Evolutionary conservation across 345 rosid species (phyloP).

Genomic region (Gynandropsis gynandra): DNA sequence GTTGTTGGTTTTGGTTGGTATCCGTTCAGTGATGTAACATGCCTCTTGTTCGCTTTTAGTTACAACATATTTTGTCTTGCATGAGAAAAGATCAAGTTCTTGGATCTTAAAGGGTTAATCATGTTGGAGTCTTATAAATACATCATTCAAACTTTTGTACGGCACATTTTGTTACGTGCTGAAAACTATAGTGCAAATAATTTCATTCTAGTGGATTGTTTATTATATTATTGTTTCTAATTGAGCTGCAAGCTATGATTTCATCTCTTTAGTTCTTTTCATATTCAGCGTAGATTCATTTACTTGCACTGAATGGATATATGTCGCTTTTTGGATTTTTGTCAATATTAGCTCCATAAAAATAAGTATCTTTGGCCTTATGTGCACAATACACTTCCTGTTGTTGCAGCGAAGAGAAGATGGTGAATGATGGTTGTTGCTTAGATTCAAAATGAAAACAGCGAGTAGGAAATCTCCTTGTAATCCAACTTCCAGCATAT

Average conservation of each 20-base stretch:
- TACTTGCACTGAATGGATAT: constrained; percentile 5
- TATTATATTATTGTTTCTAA: too few relatives aligned
- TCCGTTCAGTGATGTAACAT: not conserved
- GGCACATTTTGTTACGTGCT: too few relatives aligned
- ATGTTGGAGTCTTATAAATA: too few relatives aligned
- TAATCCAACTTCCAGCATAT: constrained; percentile 9
- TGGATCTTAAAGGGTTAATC: too few relatives aligned
- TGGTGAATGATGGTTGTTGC: constrained; percentile 27
- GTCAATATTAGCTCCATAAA: not conserved
- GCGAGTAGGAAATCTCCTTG: not conserved
- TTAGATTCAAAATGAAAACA: constrained; percentile 17
- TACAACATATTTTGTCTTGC: too few relatives aligned
- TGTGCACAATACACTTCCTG: constrained; percentile 5
- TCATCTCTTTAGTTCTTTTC: too few relatives aligned
- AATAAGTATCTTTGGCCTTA: constrained; percentile 10
- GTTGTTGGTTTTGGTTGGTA: constrained; percentile 4
- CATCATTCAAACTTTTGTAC: too few relatives aligned
- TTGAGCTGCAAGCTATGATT: too few relatives aligned
- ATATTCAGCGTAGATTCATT: not conserved
- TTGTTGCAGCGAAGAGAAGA: constrained; percentile 26
- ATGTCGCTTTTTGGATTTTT: not conserved
- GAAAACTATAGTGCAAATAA: too few relatives aligned
- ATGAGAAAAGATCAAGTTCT: too few relatives aligned
- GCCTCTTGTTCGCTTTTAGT: not conserved
- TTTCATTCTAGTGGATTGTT: too few relatives aligned